Percentiles rank a stretch among this genome's conserved stretches.
These are phyloP conservation scores for Fusarium lyarnte DNA, from an alignment of 2,329 filamentous ascomycete genomes.

Conservation along the genomic window DNA sequence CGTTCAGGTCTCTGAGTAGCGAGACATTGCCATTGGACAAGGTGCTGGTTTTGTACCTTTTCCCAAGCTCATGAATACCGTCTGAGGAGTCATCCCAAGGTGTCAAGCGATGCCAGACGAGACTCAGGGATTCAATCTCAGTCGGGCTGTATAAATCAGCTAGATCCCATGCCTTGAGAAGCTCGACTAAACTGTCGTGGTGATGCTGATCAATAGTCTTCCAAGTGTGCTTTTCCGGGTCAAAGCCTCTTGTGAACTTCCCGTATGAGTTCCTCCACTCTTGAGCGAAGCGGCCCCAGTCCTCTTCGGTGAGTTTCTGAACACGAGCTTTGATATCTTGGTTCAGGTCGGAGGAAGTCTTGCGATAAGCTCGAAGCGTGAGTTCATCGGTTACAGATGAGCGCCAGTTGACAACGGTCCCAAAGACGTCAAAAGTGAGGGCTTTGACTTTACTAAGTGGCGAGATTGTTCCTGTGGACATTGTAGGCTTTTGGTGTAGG, in stretches of 20 bases:
- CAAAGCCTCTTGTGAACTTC: slow-evolving; percentile 65
- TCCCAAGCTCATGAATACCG: slow-evolving; percentile 64
- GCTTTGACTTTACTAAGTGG: slow-evolving; percentile 59
- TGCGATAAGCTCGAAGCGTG: slow-evolving; percentile 57
- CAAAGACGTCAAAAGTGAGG: slow-evolving; percentile 80
- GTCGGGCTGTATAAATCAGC: slow-evolving; percentile 67
- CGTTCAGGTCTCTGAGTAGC: slow-evolving; percentile 72
- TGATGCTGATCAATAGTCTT: slow-evolving; percentile 80
- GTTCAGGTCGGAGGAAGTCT: slow-evolving; percentile 59
- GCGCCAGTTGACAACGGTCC: slow-evolving; percentile 84
- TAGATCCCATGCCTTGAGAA: slow-evolving; percentile 67
- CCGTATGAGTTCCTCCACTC: slow-evolving; percentile 75
- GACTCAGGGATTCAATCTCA: slow-evolving; percentile 71
- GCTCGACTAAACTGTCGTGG: slow-evolving; percentile 65
- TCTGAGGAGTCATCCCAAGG: slow-evolving; percentile 73
- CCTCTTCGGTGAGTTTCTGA: slow-evolving; percentile 59
- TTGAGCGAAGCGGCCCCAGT: slow-evolving; percentile 74
- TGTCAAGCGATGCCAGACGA: slow-evolving; percentile 76
- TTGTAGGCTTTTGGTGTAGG: neutral
- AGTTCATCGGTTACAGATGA: slow-evolving; percentile 71
- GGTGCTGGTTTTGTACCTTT: slow-evolving; percentile 67
- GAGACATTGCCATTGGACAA: slow-evolving; percentile 78
- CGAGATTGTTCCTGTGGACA: slow-evolving; percentile 42
- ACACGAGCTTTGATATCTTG: slow-evolving; percentile 59
- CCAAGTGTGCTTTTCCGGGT: slow-evolving; percentile 61